These are phyloP conservation scores for Gloeostereum incarnatum DNA, from an alignment of 768 basidiomycete genomes.

Conservation along the genomic window DNA sequence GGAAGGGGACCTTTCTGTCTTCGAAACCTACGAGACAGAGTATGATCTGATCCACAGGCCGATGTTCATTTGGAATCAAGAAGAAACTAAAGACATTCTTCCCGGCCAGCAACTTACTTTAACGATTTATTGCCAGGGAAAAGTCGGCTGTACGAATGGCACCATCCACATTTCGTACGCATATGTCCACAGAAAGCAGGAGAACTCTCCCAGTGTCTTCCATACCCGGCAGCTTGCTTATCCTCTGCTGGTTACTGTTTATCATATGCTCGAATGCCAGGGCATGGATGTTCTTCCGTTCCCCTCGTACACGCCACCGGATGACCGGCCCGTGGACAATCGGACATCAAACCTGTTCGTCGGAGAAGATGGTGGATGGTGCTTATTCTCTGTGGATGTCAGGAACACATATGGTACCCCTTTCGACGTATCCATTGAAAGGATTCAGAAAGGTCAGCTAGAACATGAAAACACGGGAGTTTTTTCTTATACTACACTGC, in stretches of 20 bases:
- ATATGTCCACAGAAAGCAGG: slow-evolving; percentile 37
- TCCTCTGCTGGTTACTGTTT: slow-evolving; percentile 89
- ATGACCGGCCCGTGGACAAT: slow-evolving; percentile 11
- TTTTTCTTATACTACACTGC: neutral
- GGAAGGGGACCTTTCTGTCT: slow-evolving; percentile 74
- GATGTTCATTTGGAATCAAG: slow-evolving; percentile 69
- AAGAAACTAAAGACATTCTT: slow-evolving; percentile 39
- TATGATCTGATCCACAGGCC: slow-evolving; percentile 68
- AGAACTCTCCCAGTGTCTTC: slow-evolving; percentile 41
- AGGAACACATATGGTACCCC: slow-evolving; percentile 86
- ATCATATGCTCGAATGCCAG: slow-evolving; percentile 87
- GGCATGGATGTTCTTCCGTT: slow-evolving; percentile 76
- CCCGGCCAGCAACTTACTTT: slow-evolving; percentile 68
- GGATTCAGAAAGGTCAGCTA: slow-evolving; percentile 63
- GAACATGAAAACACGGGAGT: slow-evolving; percentile 8
- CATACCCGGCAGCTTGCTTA: slow-evolving; percentile 83
- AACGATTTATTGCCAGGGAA: slow-evolving; percentile 73
- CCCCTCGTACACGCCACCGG: slow-evolving; percentile 20
- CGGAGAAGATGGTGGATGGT: slow-evolving; percentile 59
- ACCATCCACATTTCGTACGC: slow-evolving; percentile 82
- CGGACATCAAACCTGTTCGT: slow-evolving; percentile 24
- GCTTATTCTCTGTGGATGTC: slow-evolving; percentile 85
- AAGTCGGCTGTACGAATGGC: slow-evolving; percentile 80
- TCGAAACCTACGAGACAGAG: slow-evolving; percentile 88
- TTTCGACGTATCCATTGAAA: slow-evolving; percentile 78